phyloP scores from a whole-genome alignment of 2,329 filamentous ascomycete species.

The Thermothelomyces thermophilus region DNA sequence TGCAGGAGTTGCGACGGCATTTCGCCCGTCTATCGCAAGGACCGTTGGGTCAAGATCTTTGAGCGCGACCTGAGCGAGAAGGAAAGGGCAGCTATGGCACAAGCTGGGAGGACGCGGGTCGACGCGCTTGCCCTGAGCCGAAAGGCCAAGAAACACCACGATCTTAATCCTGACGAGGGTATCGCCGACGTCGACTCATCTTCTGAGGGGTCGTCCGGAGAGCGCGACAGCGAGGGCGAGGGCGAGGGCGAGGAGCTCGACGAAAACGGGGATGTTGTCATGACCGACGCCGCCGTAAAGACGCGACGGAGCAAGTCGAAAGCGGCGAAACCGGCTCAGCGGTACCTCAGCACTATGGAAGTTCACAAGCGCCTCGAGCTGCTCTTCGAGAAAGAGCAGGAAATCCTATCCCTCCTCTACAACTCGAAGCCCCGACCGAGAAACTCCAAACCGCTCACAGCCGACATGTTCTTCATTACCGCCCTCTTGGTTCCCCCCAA shows the following conservation, averaged over 20 bases:
- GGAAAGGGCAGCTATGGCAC: slow-evolving; percentile 70
- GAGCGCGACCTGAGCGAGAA: slow-evolving; percentile 70
- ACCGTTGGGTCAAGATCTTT: slow-evolving; percentile 89
- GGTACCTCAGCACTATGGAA: slow-evolving; percentile 77
- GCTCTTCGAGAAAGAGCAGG: slow-evolving; percentile 81
- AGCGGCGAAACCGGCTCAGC: slow-evolving; percentile 42
- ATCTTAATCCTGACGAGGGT: slow-evolving; percentile 57
- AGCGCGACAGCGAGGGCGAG: slow-evolving; percentile 38
- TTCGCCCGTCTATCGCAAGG: slow-evolving; percentile 79
- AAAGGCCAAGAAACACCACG: slow-evolving; percentile 33
- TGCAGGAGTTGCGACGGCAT: slow-evolving; percentile 64
- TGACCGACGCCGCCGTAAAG: slow-evolving; percentile 43
- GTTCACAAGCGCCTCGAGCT: slow-evolving; percentile 71
- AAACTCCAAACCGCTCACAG: slow-evolving; percentile 51
- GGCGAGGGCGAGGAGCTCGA: slow-evolving; percentile 43
- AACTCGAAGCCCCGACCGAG: slow-evolving; percentile 61
- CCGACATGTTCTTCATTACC: slow-evolving; percentile 92
- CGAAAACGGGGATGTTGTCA: slow-evolving; percentile 52
- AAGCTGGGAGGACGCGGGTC: slow-evolving; percentile 56
- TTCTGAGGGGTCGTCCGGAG: slow-evolving; percentile 34
- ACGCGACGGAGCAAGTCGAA: slow-evolving; percentile 28
- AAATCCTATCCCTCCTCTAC: slow-evolving; percentile 80
- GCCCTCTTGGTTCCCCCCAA: slow-evolving; percentile 87
- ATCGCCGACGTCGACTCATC: slow-evolving; percentile 58
- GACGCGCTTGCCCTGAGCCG: slow-evolving; percentile 59